phyloP scores from a whole-genome alignment of 169 alveolate species.

The Toxoplasma gondii region DNA sequence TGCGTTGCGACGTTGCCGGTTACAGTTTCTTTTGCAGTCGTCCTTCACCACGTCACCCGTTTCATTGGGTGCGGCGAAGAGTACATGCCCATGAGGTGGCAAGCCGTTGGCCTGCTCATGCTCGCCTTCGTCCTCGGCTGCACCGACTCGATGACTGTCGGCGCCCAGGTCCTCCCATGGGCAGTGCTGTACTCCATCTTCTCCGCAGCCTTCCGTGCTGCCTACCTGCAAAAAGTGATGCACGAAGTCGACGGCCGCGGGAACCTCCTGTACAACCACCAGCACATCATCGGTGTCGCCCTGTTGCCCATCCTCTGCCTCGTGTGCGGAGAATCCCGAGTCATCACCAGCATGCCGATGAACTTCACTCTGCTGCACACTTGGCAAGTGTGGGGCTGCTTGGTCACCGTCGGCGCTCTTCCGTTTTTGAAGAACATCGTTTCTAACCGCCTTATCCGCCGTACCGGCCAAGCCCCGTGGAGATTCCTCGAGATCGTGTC shows the following conservation, averaged over 20 bases:
- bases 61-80: conserved; percentile 93
- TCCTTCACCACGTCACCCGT: conserved; percentile 92
- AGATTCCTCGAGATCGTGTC: conserved; percentile 90
- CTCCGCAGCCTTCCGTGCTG: conserved; percentile 93
- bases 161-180: conserved; percentile 87
- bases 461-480: conserved; percentile 96
- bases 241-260: conserved; percentile 92
- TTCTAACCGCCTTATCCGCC: conserved; percentile 89
- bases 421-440: conserved; percentile 92
- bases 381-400: conserved; percentile 93
- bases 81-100: conserved; percentile 91
- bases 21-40: conserved; percentile 92
- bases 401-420: conserved; percentile 91
- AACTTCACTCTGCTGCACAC: conserved; percentile 79
- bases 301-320: conserved; percentile 85
- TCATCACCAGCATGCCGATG: conserved; percentile 80
- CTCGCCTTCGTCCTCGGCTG: conserved; percentile 89
- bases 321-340: conserved; percentile 82
- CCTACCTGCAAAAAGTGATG: conserved; percentile 89
- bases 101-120: conserved; percentile 85
- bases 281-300: conserved; percentile 88
- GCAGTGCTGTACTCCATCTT: conserved; percentile 88
- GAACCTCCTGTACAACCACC: conserved; percentile 92
- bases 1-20: conserved; percentile 91
- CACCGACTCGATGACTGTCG: conserved; percentile 89